phyloP scores from a whole-genome alignment of 441 rosid species.

The Viola pubescens region DNA sequence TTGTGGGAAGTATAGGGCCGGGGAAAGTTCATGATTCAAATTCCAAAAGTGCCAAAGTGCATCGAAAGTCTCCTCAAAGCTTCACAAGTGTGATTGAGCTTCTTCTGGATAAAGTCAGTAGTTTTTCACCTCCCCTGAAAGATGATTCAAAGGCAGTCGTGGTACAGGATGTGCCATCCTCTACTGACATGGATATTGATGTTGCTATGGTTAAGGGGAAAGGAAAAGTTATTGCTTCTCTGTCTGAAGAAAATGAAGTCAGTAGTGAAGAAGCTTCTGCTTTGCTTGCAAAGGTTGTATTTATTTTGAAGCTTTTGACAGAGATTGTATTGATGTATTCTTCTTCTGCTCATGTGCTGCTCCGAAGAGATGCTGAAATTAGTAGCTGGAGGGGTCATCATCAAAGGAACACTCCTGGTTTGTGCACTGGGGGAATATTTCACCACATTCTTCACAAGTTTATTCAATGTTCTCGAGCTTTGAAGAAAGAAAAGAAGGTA shows the following conservation, averaged over 20 bases:
- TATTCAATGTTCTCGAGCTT: slow-evolving; percentile 53
- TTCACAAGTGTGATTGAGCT: slow-evolving; percentile 80
- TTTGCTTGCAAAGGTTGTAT: slow-evolving; percentile 76
- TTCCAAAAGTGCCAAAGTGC: slow-evolving; percentile 62
- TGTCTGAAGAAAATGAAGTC: slow-evolving; percentile 49
- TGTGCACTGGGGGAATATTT: slow-evolving; percentile 56
- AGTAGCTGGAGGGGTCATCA: slow-evolving; percentile 49
- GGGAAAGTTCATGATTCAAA: slow-evolving; percentile 48
- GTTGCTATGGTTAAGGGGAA: slow-evolving; percentile 68
- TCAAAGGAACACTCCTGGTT: slow-evolving; percentile 44
- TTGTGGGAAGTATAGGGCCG: slow-evolving; percentile 34
- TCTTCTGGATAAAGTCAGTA: slow-evolving; percentile 66
- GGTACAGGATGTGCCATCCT: slow-evolving; percentile 32
- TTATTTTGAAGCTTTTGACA: slow-evolving; percentile 84
- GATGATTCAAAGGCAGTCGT: slow-evolving; percentile 35
- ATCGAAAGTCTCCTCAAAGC: slow-evolving; percentile 78
- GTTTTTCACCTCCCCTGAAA: slow-evolving; percentile 62
- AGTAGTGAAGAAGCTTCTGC: slow-evolving; percentile 61
- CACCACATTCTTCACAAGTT: slow-evolving; percentile 77
- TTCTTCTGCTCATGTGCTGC: slow-evolving; percentile 73
- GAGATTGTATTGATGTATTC: slow-evolving; percentile 85
- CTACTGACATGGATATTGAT: slow-evolving; percentile 90
- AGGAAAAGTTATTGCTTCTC: slow-evolving; percentile 78
- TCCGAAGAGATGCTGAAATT: slow-evolving; percentile 76
- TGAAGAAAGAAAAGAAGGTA: slow-evolving; percentile 68